phyloP scores from a whole-genome alignment of 495 filamentous ascomycete species.

The Podospora conica region DNA sequence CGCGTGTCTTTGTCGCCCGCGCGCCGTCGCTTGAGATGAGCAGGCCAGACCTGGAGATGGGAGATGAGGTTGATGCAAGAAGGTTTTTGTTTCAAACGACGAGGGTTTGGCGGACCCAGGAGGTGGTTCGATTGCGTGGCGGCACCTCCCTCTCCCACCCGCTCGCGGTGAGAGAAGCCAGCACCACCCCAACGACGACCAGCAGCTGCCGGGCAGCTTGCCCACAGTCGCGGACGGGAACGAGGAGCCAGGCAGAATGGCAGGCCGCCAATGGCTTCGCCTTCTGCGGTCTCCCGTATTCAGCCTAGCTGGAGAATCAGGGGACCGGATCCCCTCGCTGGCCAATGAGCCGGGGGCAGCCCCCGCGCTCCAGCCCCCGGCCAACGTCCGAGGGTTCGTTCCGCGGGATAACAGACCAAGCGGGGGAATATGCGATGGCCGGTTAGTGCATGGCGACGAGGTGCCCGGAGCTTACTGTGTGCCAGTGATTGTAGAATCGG shows the following conservation, averaged over 20 bases:
- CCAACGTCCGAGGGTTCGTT: not conserved
- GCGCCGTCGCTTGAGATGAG: not conserved
- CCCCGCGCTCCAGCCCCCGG: not conserved
- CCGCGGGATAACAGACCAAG: too few species aligned
- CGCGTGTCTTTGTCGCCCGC: not conserved
- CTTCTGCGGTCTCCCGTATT: constrained; percentile 7
- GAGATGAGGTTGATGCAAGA: not conserved
- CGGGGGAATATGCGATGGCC: too few species aligned
- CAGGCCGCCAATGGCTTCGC: constrained; percentile 13
- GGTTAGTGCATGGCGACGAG: too few species aligned
- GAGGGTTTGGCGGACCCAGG: not conserved
- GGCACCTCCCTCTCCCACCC: not conserved
- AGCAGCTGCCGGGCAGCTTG: not conserved
- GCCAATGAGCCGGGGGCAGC: constrained; percentile 3
- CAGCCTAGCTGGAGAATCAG: constrained; percentile 1
- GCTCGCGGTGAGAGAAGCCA: not conserved
- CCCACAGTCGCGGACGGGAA: not conserved
- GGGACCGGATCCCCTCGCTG: not conserved
- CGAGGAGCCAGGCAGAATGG: not conserved
- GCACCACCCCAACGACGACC: not conserved
- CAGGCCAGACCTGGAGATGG: not conserved
- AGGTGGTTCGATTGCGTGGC: not conserved
- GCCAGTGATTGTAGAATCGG: too few species aligned
- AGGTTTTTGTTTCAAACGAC: not conserved
- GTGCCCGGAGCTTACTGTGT: too few species aligned